These are phyloP conservation scores for Yarrowia osloensis DNA, from an alignment of 805 yeast genomes.

Conservation along the genomic window DNA sequence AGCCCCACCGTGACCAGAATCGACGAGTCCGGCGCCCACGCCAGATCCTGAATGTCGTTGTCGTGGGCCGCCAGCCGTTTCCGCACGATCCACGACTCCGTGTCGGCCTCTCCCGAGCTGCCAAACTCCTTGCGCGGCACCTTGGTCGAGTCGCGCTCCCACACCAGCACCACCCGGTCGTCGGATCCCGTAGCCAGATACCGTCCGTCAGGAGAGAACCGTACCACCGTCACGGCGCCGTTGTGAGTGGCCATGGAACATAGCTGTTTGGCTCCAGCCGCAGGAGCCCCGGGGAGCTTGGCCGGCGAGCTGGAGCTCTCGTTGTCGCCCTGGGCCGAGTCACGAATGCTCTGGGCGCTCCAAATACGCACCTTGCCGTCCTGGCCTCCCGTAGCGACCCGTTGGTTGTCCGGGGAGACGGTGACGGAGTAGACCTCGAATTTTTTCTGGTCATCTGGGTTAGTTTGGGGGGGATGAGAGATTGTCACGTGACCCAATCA, in stretches of 20 bases:
- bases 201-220: slow-evolving; percentile 89
- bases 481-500: not conserved
- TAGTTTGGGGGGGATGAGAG: not conserved
- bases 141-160: slow-evolving; percentile 84
- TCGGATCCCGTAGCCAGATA: slow-evolving; percentile 94
- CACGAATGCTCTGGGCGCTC: slow-evolving; percentile 82
- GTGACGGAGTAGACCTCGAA: slow-evolving; percentile 84
- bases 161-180: slow-evolving; percentile 83
- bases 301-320: not conserved
- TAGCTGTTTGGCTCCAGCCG: slow-evolving; percentile 51
- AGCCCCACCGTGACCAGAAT: slow-evolving; percentile 91
- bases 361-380: slow-evolving; percentile 92
- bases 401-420: slow-evolving; percentile 75
- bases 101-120: slow-evolving; percentile 58
- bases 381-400: slow-evolving; percentile 89
- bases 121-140: slow-evolving; percentile 66
- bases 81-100: slow-evolving; percentile 93
- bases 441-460: slow-evolving; percentile 69
- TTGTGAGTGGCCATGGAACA: slow-evolving; percentile 94
- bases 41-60: slow-evolving; percentile 94
- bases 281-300: not conserved
- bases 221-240: slow-evolving; percentile 93
- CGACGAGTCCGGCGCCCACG: slow-evolving; percentile 96
- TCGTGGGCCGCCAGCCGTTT: slow-evolving; percentile 95
- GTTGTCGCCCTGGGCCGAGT: slow-evolving; percentile 48